Percentiles rank a stretch among this genome's conserved stretches.
Evolutionary conservation across 148 eudicot species (phyloP).

Genomic region (Spergularia marina): DNA sequence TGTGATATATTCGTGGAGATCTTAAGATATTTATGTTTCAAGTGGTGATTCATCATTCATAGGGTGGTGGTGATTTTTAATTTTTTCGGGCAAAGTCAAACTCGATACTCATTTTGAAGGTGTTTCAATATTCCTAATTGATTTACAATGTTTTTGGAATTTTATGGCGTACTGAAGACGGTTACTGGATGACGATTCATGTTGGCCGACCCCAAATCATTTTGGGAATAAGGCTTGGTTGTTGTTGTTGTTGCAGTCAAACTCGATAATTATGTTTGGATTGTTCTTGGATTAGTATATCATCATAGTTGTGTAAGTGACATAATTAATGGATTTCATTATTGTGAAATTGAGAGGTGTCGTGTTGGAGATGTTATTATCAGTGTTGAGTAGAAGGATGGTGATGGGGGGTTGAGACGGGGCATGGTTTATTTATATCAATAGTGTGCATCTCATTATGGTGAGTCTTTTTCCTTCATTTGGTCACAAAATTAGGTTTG

Average conservation of each 20-base stretch:
- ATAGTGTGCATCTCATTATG: background rate
- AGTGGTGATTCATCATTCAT: background rate
- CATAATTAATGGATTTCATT: background rate
- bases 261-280: background rate
- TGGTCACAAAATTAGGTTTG: constrained; percentile 19
- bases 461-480: constrained; percentile 14
- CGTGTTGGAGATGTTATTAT: constrained; percentile 12
- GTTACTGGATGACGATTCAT: too few relatives aligned
- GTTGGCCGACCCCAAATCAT: too few relatives aligned
- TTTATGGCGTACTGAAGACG: too few relatives aligned
- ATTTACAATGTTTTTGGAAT: too few relatives aligned
- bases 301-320: background rate
- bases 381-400: background rate
- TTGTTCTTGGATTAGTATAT: constrained; percentile 4
- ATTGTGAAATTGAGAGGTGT: background rate
- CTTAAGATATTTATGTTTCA: background rate
- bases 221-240: too few relatives aligned
- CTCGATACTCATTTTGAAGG: too few relatives aligned
- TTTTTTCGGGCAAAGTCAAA: too few relatives aligned
- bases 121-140: too few relatives aligned
- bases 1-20: background rate
- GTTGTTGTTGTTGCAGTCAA: too few relatives aligned
- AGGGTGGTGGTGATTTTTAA: background rate
- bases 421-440: background rate
- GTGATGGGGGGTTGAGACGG: constrained; percentile 21